phyloP scores from a whole-genome alignment of 116 monocot species.

The Phalaenopsis hybrid region DNA sequence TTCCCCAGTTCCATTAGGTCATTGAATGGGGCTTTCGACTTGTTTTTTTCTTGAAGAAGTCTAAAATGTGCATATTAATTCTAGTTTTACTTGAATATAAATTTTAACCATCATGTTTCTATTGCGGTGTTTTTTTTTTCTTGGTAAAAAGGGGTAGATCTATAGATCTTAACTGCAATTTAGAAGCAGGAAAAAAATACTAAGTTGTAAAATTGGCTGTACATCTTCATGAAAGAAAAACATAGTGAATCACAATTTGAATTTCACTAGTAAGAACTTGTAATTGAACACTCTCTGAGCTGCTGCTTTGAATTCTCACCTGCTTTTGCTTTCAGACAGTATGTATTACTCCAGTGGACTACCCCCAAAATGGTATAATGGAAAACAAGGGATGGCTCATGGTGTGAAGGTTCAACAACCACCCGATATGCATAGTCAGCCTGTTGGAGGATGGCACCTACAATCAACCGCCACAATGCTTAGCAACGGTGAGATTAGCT shows the following conservation, averaged over 20 bases:
- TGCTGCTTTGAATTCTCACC: constrained; percentile 1
- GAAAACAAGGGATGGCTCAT: constrained; percentile 9
- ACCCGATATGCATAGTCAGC: not conserved
- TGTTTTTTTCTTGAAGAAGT: not conserved
- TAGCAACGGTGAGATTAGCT: constrained; percentile 4
- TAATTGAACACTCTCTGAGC: not conserved
- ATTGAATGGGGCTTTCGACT: not conserved
- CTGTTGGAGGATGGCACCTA: constrained; percentile 6
- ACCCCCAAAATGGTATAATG: constrained; percentile 22
- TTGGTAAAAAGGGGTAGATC: not conserved
- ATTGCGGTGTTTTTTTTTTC: not conserved
- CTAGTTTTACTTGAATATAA: not conserved
- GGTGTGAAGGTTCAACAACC: constrained; percentile 11
- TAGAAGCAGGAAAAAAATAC: not conserved
- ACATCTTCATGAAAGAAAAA: not conserved
- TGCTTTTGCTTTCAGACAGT: constrained; percentile 4
- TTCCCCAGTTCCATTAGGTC: not conserved
- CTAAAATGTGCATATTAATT: too few species aligned
- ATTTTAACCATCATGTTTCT: not conserved
- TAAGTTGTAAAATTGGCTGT: not conserved
- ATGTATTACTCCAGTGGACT: constrained; percentile 25
- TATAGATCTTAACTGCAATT: not conserved
- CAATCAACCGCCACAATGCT: not conserved
- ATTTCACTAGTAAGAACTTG: not conserved
- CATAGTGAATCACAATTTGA: not conserved